A percentile compares a stretch with the other conserved stretches of the same genome.
These are phyloP conservation scores for Cyclotella choctawhatcheeana DNA, from an alignment of 108 stramenopile genomes.

Conservation along the genomic window DNA sequence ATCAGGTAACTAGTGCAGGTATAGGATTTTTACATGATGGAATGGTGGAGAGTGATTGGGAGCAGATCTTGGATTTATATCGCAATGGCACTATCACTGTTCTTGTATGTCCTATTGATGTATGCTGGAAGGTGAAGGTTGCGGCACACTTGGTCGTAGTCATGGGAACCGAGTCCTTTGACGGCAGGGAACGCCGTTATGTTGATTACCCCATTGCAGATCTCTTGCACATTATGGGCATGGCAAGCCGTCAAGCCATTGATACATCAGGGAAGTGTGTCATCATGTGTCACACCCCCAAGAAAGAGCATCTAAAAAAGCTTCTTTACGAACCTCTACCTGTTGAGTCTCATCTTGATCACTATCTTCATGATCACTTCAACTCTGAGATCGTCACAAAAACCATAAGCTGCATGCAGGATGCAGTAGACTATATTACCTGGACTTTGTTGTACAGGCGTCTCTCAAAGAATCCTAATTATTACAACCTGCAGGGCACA, in stretches of 20 bases:
- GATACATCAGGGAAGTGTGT: slow-evolving; percentile 84
- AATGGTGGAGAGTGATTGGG: slow-evolving; percentile 83
- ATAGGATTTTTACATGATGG: slow-evolving; percentile 95
- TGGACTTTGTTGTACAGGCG: slow-evolving; percentile 99
- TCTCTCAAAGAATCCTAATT: slow-evolving; percentile 98
- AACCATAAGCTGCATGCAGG: slow-evolving; percentile 95
- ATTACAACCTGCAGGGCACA: slow-evolving; percentile 94
- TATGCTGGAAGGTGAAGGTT: slow-evolving; percentile 87
- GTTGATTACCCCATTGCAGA: slow-evolving; percentile 94
- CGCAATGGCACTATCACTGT: slow-evolving; percentile 67
- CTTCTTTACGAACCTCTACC: slow-evolving; percentile 97
- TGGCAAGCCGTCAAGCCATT: slow-evolving; percentile 71
- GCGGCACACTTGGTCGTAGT: slow-evolving; percentile 88
- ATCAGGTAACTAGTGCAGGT: slow-evolving; percentile 84
- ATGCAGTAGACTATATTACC: slow-evolving; percentile 97
- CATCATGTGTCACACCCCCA: slow-evolving; percentile 93
- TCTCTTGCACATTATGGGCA: slow-evolving; percentile 96
- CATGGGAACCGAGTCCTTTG: slow-evolving; percentile 97
- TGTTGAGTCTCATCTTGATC: slow-evolving; percentile 97
- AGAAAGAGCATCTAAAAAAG: slow-evolving; percentile 94
- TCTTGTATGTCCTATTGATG: slow-evolving; percentile 85
- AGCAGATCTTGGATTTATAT: slow-evolving; percentile 75
- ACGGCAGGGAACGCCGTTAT: slow-evolving; percentile 91
- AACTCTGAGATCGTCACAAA: slow-evolving; percentile 97
- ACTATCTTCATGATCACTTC: slow-evolving; percentile 96